These are phyloP conservation scores for Termitomyces sp. DNA, from an alignment of 768 basidiomycete genomes.

Conservation along the genomic window DNA sequence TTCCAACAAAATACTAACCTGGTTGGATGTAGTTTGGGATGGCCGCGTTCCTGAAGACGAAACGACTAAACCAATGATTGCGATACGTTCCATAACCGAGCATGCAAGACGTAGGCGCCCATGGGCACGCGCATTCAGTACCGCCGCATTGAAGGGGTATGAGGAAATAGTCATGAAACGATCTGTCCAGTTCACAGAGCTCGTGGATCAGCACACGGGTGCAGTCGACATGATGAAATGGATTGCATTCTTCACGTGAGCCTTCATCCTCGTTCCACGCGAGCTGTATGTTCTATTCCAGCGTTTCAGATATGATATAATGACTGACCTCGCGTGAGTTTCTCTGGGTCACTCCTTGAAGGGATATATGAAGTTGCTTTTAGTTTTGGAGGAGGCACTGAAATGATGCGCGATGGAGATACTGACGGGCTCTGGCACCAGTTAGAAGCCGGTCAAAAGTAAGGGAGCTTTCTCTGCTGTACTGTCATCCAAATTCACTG, in stretches of 20 bases:
- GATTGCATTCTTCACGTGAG: constrained; percentile 38
- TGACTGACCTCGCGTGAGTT: constrained; percentile 31
- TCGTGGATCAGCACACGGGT: constrained; percentile 22
- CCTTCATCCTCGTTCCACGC: neutral
- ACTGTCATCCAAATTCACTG: neutral
- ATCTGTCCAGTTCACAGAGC: constrained; percentile 36
- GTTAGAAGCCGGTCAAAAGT: constrained; percentile 41
- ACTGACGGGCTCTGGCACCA: constrained; percentile 38
- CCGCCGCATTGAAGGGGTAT: constrained; percentile 43
- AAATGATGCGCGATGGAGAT: constrained; percentile 39
- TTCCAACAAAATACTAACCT: neutral
- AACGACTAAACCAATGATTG: constrained; percentile 29
- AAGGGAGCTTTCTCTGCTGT: neutral
- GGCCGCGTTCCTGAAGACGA: constrained; percentile 39
- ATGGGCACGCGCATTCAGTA: constrained; percentile 48
- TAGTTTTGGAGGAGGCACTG: constrained; percentile 34
- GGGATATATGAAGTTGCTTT: neutral
- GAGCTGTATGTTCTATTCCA: neutral
- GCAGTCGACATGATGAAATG: constrained; percentile 30
- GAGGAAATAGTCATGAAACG: constrained; percentile 33
- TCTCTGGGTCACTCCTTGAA: neutral
- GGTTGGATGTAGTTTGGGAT: constrained; percentile 41
- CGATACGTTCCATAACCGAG: constrained; percentile 35
- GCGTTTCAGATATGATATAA: constrained; percentile 33
- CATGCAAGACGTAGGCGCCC: constrained; percentile 42